phyloP scores from a whole-genome alignment of 2,329 filamentous ascomycete species.

The Pseudovirgaria hyperparasitica region DNA sequence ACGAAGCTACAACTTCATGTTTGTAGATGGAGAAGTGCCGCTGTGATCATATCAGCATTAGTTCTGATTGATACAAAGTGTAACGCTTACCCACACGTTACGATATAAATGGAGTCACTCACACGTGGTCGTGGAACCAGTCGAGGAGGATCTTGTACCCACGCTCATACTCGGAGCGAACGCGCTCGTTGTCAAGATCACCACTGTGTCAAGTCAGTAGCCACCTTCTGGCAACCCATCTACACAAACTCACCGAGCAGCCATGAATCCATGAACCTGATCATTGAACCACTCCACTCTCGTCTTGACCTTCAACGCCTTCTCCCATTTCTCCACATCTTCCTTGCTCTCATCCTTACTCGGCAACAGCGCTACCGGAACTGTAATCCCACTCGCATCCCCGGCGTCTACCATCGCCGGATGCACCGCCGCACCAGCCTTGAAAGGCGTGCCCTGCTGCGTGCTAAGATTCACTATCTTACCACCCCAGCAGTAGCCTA shows the following conservation, averaged over 20 bases:
- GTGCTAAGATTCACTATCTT: slow-evolving; percentile 44
- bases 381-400: slow-evolving; percentile 42
- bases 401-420: slow-evolving; percentile 49
- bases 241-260: slow-evolving; percentile 17
- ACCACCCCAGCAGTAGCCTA: slow-evolving; percentile 50
- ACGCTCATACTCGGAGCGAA: slow-evolving; percentile 37
- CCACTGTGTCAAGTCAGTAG: slow-evolving; percentile 12
- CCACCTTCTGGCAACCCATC: not conserved
- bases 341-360: slow-evolving; percentile 43
- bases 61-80: no score
- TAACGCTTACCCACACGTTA: no score
- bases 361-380: slow-evolving; percentile 45
- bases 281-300: slow-evolving; percentile 35
- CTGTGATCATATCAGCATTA: no score
- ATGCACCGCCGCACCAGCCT: slow-evolving; percentile 43
- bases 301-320: slow-evolving; percentile 33
- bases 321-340: slow-evolving; percentile 37
- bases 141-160: slow-evolving; percentile 36
- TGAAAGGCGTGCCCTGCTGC: slow-evolving; percentile 40
- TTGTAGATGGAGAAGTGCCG: no score
- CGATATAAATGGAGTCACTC: slow-evolving; percentile 16
- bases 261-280: slow-evolving; percentile 35
- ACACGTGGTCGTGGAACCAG: slow-evolving; percentile 41
- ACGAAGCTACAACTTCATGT: no score
- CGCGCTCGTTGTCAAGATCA: slow-evolving; percentile 33